Evolutionary conservation across 495 filamentous ascomycete genomes (phyloP).

Genomic region (Neurospora sp.): DNA sequence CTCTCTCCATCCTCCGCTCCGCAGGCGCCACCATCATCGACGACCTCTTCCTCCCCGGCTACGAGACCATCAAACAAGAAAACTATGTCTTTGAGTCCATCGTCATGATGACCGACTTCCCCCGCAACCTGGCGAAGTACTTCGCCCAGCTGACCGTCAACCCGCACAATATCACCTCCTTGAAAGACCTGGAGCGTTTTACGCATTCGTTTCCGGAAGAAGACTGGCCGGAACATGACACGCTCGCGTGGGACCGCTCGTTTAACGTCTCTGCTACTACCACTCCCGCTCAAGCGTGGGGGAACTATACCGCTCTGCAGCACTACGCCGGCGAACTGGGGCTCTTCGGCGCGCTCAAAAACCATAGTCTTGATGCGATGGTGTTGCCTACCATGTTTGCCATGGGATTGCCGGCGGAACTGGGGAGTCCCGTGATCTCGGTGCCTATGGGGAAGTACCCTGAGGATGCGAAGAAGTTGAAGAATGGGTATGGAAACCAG

Average conservation of each 20-base stretch:
- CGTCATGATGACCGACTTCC: slow-evolving; percentile 30
- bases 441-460: slow-evolving; percentile 32
- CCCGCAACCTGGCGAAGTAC: slow-evolving; percentile 32
- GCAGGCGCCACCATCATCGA: slow-evolving; percentile 29
- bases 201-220: too few relatives aligned
- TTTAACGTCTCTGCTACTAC: slow-evolving; percentile 6
- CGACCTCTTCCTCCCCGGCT: slow-evolving; percentile 4
- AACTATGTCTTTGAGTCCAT: background rate
- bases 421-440: slow-evolving; percentile 32
- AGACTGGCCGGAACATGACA: slow-evolving; percentile 23
- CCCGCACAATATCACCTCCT: slow-evolving; percentile 32
- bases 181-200: slow-evolving; percentile 23
- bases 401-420: slow-evolving; percentile 11
- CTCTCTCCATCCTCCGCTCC: slow-evolving; percentile 18
- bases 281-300: background rate
- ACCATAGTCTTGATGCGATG: slow-evolving; percentile 31
- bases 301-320: slow-evolving; percentile 4
- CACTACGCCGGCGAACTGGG: slow-evolving; percentile 15
- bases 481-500: slow-evolving; percentile 5
- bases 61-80: background rate
- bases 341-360: slow-evolving; percentile 22
- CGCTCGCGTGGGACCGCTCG: slow-evolving; percentile 24
- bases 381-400: slow-evolving; percentile 28
- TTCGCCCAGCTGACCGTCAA: slow-evolving; percentile 36
- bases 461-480: slow-evolving; percentile 1